These are phyloP conservation scores for Neopestalotiopsis sp. DNA, from an alignment of 2,329 filamentous ascomycete genomes.

Conservation along the genomic window DNA sequence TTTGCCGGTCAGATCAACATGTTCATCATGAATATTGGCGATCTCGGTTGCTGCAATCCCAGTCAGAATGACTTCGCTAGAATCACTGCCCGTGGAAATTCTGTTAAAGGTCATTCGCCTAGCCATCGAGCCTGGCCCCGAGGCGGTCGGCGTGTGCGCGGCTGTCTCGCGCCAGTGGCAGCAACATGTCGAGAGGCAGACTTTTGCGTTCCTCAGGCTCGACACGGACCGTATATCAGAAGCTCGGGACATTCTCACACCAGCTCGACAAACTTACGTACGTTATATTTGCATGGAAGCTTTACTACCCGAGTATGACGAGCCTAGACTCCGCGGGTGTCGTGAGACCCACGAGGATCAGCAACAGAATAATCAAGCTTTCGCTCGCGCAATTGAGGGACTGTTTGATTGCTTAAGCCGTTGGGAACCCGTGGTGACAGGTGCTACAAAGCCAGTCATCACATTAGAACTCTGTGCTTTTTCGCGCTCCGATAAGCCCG, in stretches of 20 bases:
- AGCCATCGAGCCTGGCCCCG: neutral
- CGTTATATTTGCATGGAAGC: constrained; percentile 4
- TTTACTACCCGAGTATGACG: neutral
- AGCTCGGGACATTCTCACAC: neutral
- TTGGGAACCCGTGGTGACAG: neutral
- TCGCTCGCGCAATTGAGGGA: neutral
- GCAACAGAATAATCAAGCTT: neutral
- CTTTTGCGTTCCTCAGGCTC: neutral
- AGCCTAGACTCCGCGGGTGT: neutral
- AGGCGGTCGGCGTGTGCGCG: neutral
- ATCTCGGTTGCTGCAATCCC: no score
- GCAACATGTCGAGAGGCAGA: neutral
- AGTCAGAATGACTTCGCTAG: neutral
- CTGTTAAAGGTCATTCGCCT: neutral
- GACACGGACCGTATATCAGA: neutral
- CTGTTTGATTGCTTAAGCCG: neutral
- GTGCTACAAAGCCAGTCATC: neutral
- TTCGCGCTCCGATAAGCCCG: neutral
- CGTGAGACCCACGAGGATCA: neutral
- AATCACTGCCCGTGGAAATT: neutral
- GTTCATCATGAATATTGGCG: no score
- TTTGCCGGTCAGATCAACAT: no score
- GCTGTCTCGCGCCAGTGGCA: neutral
- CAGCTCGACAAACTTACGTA: neutral
- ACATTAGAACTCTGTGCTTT: neutral